phyloP scores from a whole-genome alignment of 768 basidiomycete species.

The Termitomyces sp. region DNA sequence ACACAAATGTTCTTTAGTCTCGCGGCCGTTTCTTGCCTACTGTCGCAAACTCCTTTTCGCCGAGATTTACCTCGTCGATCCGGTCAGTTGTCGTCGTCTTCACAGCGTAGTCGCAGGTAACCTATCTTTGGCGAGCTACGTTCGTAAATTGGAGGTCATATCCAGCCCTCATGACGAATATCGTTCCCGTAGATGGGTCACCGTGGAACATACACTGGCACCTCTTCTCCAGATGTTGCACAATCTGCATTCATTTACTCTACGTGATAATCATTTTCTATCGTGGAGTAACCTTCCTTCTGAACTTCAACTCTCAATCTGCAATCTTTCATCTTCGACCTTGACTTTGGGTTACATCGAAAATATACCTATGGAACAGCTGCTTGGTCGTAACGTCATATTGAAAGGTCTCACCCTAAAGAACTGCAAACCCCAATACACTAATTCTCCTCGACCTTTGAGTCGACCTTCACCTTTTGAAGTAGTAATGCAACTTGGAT shows the following conservation, averaged over 20 bases:
- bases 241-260: conserved; percentile 5
- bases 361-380: conserved; percentile 2
- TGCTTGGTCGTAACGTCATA: neutral
- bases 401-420: neutral
- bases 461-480: neutral
- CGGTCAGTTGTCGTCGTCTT: neutral
- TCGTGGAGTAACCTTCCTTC: neutral
- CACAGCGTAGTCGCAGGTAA: neutral
- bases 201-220: conserved; percentile 12
- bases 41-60: conserved; percentile 2
- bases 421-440: neutral
- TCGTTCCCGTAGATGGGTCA: conserved; percentile 10
- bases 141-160: neutral
- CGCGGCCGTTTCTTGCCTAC: neutral
- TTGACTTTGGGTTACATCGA: conserved; percentile 2
- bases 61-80: neutral
- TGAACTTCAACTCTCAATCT: neutral
- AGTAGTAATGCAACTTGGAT: neutral
- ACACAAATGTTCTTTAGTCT: neutral
- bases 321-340: conserved; percentile 1
- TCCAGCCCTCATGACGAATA: neutral
- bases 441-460: neutral
- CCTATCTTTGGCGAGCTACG: neutral
- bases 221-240: conserved; percentile 8
- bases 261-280: neutral